These are phyloP conservation scores for Diaporthe citriasiana DNA, from an alignment of 2,329 filamentous ascomycete genomes.

Conservation along the genomic window DNA sequence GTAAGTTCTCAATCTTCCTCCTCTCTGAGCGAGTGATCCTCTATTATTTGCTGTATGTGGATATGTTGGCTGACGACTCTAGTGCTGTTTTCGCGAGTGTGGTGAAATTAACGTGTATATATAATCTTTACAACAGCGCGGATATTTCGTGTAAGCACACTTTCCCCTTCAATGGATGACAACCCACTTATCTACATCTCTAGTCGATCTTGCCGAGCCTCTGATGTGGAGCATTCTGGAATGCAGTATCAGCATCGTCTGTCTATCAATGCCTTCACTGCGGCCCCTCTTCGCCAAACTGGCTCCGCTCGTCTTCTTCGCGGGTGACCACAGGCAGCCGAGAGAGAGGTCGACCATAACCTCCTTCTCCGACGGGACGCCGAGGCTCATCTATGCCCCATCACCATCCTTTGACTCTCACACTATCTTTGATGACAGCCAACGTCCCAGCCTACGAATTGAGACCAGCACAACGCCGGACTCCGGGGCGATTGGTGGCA, in stretches of 20 bases:
- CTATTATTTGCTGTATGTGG: background rate
- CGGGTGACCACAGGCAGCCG: slow-evolving; percentile 33
- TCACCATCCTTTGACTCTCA: background rate
- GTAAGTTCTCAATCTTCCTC: background rate
- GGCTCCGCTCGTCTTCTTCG: slow-evolving; percentile 42
- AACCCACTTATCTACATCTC: slow-evolving; percentile 21
- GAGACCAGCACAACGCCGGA: background rate
- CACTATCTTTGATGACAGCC: background rate
- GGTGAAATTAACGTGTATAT: background rate
- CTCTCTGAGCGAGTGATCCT: background rate
- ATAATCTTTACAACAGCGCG: slow-evolving; percentile 18
- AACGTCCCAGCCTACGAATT: background rate
- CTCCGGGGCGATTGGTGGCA: background rate
- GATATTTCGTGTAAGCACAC: slow-evolving; percentile 33
- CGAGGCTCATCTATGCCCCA: background rate
- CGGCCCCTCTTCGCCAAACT: slow-evolving; percentile 39
- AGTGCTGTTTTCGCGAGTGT: slow-evolving; percentile 31
- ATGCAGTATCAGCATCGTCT: slow-evolving; percentile 37
- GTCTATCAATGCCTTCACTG: slow-evolving; percentile 33
- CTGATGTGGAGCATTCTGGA: slow-evolving; percentile 37
- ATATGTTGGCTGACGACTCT: background rate
- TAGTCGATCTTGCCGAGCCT: slow-evolving; percentile 38
- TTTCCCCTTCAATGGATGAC: background rate
- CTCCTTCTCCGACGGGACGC: slow-evolving; percentile 8
- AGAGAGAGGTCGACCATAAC: slow-evolving; percentile 27